phyloP scores from a whole-genome alignment of 192 early-diverging fungal species.

The Backusella macrospora region DNA sequence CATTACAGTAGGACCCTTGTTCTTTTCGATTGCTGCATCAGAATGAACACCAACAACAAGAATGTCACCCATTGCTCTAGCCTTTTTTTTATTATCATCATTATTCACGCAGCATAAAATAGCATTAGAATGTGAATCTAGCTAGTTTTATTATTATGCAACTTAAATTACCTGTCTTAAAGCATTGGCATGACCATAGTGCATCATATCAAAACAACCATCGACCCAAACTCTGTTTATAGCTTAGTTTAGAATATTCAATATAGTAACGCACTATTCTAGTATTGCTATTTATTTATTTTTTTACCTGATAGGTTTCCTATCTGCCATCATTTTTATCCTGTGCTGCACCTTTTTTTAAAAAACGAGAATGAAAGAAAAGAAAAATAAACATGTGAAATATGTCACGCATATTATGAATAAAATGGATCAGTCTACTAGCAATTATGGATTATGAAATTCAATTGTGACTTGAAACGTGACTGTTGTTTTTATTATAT shows the following conservation, averaged over 20 bases:
- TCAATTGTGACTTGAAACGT: too few relatives aligned
- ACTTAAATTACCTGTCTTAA: conserved; percentile 75
- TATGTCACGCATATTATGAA: too few relatives aligned
- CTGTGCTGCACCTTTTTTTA: not conserved
- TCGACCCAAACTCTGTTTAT: conserved; percentile 76
- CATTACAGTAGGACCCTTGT: conserved; percentile 98
- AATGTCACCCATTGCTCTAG: conserved; percentile 93
- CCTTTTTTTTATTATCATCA: conserved; percentile 48
- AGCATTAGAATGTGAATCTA: not conserved
- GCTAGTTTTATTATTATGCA: not conserved
- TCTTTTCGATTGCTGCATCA: conserved; percentile 86
- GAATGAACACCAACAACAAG: conserved; percentile 97
- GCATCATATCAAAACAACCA: conserved; percentile 98
- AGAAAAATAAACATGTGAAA: not conserved
- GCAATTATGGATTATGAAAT: too few relatives aligned
- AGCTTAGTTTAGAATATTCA: not conserved
- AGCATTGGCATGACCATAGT: conserved; percentile 96
- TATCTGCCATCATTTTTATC: conserved; percentile 4
- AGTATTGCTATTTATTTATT: not conserved
- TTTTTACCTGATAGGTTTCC: conserved; percentile 20
- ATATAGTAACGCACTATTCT: not conserved
- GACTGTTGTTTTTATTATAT: too few relatives aligned
- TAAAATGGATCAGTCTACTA: too few relatives aligned
- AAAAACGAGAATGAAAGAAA: not conserved
- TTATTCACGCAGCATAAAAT: not conserved